These are phyloP conservation scores for Whalleya microplaca DNA, from an alignment of 2,329 filamentous ascomycete species.

Conservation along the genomic window DNA sequence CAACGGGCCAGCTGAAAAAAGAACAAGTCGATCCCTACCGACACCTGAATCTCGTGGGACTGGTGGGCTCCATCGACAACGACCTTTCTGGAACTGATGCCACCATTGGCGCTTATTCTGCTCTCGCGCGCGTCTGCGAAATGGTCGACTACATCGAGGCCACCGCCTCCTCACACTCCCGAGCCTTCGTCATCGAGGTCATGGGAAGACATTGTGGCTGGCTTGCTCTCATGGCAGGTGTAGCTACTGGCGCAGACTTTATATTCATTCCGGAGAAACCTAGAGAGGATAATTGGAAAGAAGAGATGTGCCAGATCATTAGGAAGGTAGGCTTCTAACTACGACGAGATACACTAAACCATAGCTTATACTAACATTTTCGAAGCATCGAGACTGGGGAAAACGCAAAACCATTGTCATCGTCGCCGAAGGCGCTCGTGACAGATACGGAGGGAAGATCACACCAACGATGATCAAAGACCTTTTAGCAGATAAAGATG, in stretches of 20 bases:
- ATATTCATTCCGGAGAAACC: constrained; percentile 97
- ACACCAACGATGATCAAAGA: constrained; percentile 80
- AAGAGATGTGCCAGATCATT: constrained; percentile 83
- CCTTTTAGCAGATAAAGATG: constrained; percentile 76
- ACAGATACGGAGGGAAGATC: constrained; percentile 83
- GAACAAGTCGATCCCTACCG: constrained; percentile 77
- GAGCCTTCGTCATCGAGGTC: constrained; percentile 96
- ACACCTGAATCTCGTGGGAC: constrained; percentile 92
- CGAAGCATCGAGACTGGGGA: constrained; percentile 79
- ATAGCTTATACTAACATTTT: constrained; percentile 17
- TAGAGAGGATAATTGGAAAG: constrained; percentile 82
- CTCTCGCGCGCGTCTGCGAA: constrained; percentile 89
- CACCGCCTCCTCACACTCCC: constrained; percentile 89
- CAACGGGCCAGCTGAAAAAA: constrained; percentile 69
- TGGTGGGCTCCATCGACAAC: constrained; percentile 98
- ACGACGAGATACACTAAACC: neutral
- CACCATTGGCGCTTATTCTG: constrained; percentile 96
- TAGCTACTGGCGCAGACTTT: constrained; percentile 94
- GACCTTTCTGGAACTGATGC: constrained; percentile 97
- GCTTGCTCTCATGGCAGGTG: constrained; percentile 94
- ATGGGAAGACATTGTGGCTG: constrained; percentile 99
- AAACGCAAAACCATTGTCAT: constrained; percentile 99
- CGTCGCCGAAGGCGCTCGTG: constrained; percentile 91
- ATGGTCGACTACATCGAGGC: constrained; percentile 97
- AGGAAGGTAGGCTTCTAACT: constrained; percentile 56